phyloP scores from a whole-genome alignment of 331 rosid species.

The Phaseolus coccineus region DNA sequence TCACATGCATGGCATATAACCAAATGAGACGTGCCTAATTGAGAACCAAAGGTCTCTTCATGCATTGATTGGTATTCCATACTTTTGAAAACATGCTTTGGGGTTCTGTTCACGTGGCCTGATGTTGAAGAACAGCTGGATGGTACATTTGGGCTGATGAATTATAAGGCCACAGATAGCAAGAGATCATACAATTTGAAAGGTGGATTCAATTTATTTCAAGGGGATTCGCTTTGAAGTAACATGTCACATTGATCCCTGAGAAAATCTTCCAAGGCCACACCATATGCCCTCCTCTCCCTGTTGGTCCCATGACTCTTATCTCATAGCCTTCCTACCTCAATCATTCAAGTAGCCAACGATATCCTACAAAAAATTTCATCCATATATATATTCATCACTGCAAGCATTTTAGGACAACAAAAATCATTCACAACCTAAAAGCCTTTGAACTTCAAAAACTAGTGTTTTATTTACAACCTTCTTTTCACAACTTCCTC shows the following conservation, averaged over 20 bases:
- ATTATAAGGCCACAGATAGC: too few species aligned
- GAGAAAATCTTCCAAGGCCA: not conserved
- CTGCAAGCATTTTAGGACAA: conserved; percentile 24
- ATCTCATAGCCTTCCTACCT: not conserved
- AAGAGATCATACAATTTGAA: too few species aligned
- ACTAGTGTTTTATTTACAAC: not conserved
- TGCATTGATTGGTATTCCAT: not conserved
- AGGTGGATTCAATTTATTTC: not conserved
- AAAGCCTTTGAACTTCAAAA: conserved; percentile 24
- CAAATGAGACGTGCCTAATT: not conserved
- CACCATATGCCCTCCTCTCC: conserved; percentile 38
- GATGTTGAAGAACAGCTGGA: not conserved
- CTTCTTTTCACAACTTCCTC: not conserved
- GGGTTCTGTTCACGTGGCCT: not conserved
- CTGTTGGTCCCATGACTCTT: conserved; percentile 6
- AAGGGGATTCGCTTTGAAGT: not conserved
- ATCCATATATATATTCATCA: conserved; percentile 45
- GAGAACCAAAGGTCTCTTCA: not conserved
- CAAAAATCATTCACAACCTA: conserved; percentile 19
- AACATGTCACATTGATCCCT: not conserved
- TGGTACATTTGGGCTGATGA: too few species aligned
- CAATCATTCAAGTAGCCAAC: conserved; percentile 5
- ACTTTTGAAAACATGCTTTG: not conserved
- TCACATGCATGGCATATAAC: not conserved
- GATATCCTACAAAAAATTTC: not conserved